Evolutionary conservation across 2,329 filamentous ascomycete species (phyloP).

Genomic region (Pseudogymnoascus sp.): DNA sequence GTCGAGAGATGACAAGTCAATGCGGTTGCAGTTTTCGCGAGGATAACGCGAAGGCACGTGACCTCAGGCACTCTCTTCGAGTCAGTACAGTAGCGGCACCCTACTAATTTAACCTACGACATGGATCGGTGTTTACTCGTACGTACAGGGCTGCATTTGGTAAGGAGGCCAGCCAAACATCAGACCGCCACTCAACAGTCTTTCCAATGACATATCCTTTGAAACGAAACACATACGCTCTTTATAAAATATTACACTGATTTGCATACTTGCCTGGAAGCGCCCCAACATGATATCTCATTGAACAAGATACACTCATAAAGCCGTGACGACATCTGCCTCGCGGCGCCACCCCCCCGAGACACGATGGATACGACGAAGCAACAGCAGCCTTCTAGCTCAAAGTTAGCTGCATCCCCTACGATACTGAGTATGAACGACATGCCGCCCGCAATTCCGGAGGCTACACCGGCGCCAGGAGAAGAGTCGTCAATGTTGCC

Average conservation of each 20-base stretch:
- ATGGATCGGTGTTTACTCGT: constrained; percentile 7
- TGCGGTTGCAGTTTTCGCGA: background rate
- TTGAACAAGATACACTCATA: background rate
- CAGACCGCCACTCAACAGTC: constrained; percentile 4
- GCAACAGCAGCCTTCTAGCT: background rate
- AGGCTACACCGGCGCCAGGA: background rate
- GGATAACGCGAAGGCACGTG: background rate
- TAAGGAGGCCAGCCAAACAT: constrained; percentile 4
- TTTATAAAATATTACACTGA: background rate
- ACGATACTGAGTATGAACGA: background rate
- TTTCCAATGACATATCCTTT: constrained; percentile 2
- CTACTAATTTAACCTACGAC: constrained; percentile 7
- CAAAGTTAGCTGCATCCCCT: background rate
- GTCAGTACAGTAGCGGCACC: constrained; percentile 7
- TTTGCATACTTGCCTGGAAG: background rate
- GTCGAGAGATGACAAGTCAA: constrained; percentile 3
- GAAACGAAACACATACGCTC: background rate
- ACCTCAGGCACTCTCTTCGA: background rate
- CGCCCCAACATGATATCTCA: constrained; percentile 1
- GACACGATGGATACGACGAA: constrained; percentile 6
- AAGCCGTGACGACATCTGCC: background rate
- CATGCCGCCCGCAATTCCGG: background rate
- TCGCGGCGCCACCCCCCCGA: background rate
- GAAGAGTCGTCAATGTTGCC: constrained; percentile 18
- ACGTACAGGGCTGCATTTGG: constrained; percentile 4